Evolutionary conservation across 768 basidiomycete genomes (phyloP).

Genomic region (Rhodocollybia butyracea): DNA sequence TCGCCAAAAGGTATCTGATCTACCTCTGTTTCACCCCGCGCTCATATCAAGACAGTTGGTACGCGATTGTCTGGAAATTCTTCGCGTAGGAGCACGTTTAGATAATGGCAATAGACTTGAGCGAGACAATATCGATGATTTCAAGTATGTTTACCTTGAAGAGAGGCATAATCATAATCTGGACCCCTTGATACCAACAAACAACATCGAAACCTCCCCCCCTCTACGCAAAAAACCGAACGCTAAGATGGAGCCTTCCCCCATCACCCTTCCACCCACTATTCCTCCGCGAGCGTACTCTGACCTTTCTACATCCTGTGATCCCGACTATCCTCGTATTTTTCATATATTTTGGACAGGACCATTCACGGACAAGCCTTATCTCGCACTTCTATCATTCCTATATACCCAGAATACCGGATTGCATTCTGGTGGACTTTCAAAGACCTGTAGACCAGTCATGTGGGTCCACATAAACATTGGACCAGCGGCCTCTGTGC

Average conservation of each 20-base stretch:
- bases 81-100: conserved; percentile 86
- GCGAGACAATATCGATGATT: conserved; percentile 73
- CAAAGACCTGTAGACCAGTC: conserved; percentile 72
- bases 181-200: background rate
- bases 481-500: conserved; percentile 81
- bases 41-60: conserved; percentile 58
- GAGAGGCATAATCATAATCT: conserved; percentile 10
- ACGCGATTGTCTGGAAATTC: conserved; percentile 93
- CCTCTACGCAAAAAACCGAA: conserved; percentile 58
- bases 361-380: conserved; percentile 97
- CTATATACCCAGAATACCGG: conserved; percentile 94
- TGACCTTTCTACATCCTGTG: conserved; percentile 63
- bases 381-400: conserved; percentile 91
- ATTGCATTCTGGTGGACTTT: conserved; percentile 57
- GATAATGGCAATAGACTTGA: conserved; percentile 77
- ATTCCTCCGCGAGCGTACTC: conserved; percentile 55
- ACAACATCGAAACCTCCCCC: conserved; percentile 16
- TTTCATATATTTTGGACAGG: conserved; percentile 99
- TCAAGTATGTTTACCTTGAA: conserved; percentile 89
- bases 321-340: conserved; percentile 78
- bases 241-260: conserved; percentile 59
- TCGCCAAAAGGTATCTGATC: conserved; percentile 55
- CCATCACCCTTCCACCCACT: conserved; percentile 45
- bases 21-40: conserved; percentile 4
- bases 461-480: conserved; percentile 99